Conservation (phyloP, 495 filamentous ascomycete genomes). For the Gamarada debralockiae region DNA sequence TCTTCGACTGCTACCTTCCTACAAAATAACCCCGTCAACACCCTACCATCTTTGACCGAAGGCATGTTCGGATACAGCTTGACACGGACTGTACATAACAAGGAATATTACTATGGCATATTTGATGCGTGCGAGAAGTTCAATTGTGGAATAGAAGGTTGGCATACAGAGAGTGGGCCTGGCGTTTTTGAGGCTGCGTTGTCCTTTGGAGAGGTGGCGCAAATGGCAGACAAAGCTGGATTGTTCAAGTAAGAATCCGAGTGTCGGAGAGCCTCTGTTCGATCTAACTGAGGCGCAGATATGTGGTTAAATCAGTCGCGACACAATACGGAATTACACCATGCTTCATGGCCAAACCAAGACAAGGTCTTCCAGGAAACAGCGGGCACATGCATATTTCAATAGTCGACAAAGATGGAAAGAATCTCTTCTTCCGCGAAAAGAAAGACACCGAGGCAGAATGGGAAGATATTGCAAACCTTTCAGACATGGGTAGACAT, state of each 20-base stretch:
- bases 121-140: constrained; percentile 82
- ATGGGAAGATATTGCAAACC: constrained; percentile 69
- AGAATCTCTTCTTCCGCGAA: constrained; percentile 78
- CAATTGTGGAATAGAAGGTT: constrained; percentile 82
- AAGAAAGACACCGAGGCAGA: constrained; percentile 61
- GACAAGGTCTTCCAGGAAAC: constrained; percentile 85
- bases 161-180: constrained; percentile 96
- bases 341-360: constrained; percentile 98
- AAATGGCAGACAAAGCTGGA: constrained; percentile 87
- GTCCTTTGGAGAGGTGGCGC: constrained; percentile 74
- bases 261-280: background rate
- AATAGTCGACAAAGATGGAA: constrained; percentile 60
- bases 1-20: constrained; percentile 74
- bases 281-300: constrained; percentile 37
- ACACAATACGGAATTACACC: constrained; percentile 87
- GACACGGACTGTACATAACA: constrained; percentile 87
- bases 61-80: constrained; percentile 98
- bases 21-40: constrained; percentile 62
- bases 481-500: constrained; percentile 86
- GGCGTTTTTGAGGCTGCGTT: constrained; percentile 95
- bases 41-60: constrained; percentile 77
- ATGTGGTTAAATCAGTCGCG: constrained; percentile 81
- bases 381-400: constrained; percentile 95
- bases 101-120: constrained; percentile 90
- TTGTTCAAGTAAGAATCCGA: constrained; percentile 74